phyloP scores from a whole-genome alignment of 768 basidiomycete species.

The Tylopilus plumbeoviolaceoides region DNA sequence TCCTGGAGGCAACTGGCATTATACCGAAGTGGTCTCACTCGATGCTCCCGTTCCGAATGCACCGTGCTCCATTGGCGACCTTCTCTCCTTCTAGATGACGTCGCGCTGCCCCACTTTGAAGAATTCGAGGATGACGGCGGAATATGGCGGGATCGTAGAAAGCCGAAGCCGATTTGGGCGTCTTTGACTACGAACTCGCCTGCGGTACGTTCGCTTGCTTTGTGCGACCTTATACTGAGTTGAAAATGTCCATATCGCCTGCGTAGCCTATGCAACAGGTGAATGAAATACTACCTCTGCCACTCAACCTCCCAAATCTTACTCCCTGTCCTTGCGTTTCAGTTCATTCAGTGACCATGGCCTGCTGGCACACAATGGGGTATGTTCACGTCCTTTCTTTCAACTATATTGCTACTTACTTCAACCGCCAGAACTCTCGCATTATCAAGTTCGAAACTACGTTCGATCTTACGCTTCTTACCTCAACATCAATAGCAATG shows the following conservation, averaged over 20 bases:
- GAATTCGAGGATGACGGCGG: neutral
- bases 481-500: conserved; percentile 25
- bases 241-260: neutral
- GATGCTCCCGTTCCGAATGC: conserved; percentile 12
- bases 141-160: conserved; percentile 3
- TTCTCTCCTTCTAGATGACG: conserved; percentile 2
- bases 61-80: conserved; percentile 6
- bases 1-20: conserved; percentile 14
- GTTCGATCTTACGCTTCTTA: conserved; percentile 15
- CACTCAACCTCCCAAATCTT: too few relatives aligned
- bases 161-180: conserved; percentile 14
- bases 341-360: conserved; percentile 17
- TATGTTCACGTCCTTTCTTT: neutral
- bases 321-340: neutral
- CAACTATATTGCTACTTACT: neutral
- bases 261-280: conserved; percentile 4
- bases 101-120: conserved; percentile 8
- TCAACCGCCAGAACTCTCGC: conserved; percentile 26
- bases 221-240: too few relatives aligned
- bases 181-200: conserved; percentile 9
- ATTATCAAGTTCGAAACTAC: conserved; percentile 35
- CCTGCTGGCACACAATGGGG: conserved; percentile 15
- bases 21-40: conserved; percentile 14
- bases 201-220: conserved; percentile 2
- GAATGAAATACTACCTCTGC: neutral